phyloP scores from a whole-genome alignment of 1,139 yeast species.

The Zygoascus meyerae region DNA sequence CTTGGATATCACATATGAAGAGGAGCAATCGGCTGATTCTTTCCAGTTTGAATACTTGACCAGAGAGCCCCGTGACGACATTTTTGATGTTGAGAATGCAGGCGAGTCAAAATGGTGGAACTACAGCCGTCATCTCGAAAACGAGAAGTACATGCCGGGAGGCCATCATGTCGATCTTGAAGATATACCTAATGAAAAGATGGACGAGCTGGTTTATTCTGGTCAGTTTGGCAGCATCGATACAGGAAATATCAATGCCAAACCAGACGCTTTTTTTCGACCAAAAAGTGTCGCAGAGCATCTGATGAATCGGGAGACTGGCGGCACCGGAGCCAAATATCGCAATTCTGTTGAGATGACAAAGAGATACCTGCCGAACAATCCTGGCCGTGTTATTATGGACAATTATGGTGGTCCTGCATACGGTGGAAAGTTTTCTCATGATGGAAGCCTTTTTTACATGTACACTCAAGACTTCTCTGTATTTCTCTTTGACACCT shows the following conservation, averaged over 20 bases:
- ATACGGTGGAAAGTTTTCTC: slow-evolving; percentile 30
- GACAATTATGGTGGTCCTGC: slow-evolving; percentile 22
- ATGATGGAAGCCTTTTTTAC: slow-evolving; percentile 27
- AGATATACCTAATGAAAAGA: slow-evolving; percentile 13
- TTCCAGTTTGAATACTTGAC: too few species aligned
- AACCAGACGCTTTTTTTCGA: slow-evolving; percentile 5
- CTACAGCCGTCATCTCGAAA: background rate
- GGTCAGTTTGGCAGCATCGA: slow-evolving; percentile 16
- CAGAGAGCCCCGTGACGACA: too few species aligned
- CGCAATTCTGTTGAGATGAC: slow-evolving; percentile 14
- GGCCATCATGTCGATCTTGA: slow-evolving; percentile 12
- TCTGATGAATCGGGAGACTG: slow-evolving; percentile 14
- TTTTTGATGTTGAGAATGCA: background rate
- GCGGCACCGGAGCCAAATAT: slow-evolving; percentile 6
- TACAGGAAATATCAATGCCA: background rate
- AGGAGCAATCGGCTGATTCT: too few species aligned
- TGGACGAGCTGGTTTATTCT: slow-evolving; percentile 9
- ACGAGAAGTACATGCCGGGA: slow-evolving; percentile 3
- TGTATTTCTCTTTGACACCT: slow-evolving; percentile 25
- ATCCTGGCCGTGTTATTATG: slow-evolving; percentile 16
- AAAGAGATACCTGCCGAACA: slow-evolving; percentile 17
- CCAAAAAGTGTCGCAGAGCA: slow-evolving; percentile 13
- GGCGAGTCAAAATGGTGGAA: slow-evolving; percentile 2
- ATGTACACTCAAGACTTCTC: slow-evolving; percentile 28
- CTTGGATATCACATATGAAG: too few species aligned